Conservation (phyloP, 2,329 filamentous ascomycete species). For the Emydomyces testavorans region DNA sequence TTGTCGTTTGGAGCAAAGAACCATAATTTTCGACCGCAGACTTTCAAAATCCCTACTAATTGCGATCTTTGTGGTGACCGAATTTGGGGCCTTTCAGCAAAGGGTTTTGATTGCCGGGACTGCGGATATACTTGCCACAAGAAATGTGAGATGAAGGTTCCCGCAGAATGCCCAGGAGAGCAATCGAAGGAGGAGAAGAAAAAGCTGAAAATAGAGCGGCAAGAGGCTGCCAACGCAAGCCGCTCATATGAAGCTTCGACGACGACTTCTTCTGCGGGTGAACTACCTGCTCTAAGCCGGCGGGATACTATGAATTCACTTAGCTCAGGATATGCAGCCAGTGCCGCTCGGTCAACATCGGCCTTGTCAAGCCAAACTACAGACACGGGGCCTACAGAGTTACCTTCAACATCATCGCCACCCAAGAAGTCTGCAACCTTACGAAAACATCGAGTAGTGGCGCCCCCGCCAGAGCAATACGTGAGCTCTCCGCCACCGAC, state of each 20-base stretch:
- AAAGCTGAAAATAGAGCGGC: slow-evolving; percentile 75
- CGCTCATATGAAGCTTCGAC: slow-evolving; percentile 23
- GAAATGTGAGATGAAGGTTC: slow-evolving; percentile 98
- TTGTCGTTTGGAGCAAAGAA: slow-evolving; percentile 84
- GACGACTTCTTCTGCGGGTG: slow-evolving; percentile 36
- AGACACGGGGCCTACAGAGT: slow-evolving; percentile 38
- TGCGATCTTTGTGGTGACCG: slow-evolving; percentile 93
- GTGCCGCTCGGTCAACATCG: slow-evolving; percentile 58
- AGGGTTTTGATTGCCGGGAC: slow-evolving; percentile 90
- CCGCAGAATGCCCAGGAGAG: slow-evolving; percentile 88
- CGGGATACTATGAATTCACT: slow-evolving; percentile 84
- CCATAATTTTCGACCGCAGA: slow-evolving; percentile 97
- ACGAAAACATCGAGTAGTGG: slow-evolving; percentile 63
- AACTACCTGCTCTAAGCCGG: slow-evolving; percentile 58
- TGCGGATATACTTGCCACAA: slow-evolving; percentile 97
- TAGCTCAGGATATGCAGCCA: slow-evolving; percentile 75
- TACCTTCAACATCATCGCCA: slow-evolving; percentile 29
- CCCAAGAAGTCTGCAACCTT: slow-evolving; percentile 27
- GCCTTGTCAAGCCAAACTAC: slow-evolving; percentile 43
- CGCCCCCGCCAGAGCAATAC: slow-evolving; percentile 75
- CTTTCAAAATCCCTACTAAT: slow-evolving; percentile 97
- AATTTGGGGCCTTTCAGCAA: slow-evolving; percentile 93
- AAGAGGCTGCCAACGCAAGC: slow-evolving; percentile 59
- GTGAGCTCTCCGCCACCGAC: slow-evolving; percentile 51
- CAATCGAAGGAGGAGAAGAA: slow-evolving; percentile 91